These are phyloP conservation scores for Gnaphalium uliginosum DNA, from an alignment of 129 eudicot species.

Conservation along the genomic window DNA sequence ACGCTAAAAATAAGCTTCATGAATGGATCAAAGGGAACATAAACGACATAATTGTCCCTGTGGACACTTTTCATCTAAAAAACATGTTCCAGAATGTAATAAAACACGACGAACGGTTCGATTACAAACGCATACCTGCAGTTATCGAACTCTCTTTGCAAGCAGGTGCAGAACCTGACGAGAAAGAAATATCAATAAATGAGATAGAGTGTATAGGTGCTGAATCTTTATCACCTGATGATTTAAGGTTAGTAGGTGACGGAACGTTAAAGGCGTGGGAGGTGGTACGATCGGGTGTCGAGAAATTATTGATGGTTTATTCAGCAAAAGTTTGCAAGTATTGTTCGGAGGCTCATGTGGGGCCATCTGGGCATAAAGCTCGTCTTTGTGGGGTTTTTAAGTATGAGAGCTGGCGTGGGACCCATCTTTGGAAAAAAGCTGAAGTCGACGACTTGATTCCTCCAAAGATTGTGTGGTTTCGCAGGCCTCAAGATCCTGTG, in stretches of 20 bases:
- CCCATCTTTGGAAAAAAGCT: constrained; percentile 83
- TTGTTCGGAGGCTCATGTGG: constrained; percentile 88
- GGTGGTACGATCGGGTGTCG: constrained; percentile 59
- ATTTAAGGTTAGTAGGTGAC: constrained; percentile 38
- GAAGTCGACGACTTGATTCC: constrained; percentile 79
- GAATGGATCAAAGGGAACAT: constrained; percentile 66
- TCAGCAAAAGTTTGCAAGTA: constrained; percentile 74
- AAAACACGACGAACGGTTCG: constrained; percentile 70
- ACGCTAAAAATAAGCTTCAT: constrained; percentile 60
- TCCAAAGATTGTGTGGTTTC: constrained; percentile 66
- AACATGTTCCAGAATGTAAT: constrained; percentile 62
- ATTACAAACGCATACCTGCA: constrained; percentile 82
- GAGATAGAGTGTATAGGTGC: constrained; percentile 20
- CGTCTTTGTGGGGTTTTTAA: constrained; percentile 85
- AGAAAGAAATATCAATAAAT: constrained; percentile 20
- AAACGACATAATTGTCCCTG: constrained; percentile 71
- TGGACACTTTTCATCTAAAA: constrained; percentile 69
- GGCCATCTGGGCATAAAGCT: constrained; percentile 97
- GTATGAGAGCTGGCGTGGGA: constrained; percentile 73
- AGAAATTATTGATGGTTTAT: constrained; percentile 66
- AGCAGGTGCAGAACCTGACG: constrained; percentile 66
- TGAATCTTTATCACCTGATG: constrained; percentile 44
- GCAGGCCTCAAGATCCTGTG: constrained; percentile 82
- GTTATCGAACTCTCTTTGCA: constrained; percentile 73
- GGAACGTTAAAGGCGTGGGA: constrained; percentile 83